Conservation (phyloP, 768 basidiomycete genomes). For the Lactarius quietus region DNA sequence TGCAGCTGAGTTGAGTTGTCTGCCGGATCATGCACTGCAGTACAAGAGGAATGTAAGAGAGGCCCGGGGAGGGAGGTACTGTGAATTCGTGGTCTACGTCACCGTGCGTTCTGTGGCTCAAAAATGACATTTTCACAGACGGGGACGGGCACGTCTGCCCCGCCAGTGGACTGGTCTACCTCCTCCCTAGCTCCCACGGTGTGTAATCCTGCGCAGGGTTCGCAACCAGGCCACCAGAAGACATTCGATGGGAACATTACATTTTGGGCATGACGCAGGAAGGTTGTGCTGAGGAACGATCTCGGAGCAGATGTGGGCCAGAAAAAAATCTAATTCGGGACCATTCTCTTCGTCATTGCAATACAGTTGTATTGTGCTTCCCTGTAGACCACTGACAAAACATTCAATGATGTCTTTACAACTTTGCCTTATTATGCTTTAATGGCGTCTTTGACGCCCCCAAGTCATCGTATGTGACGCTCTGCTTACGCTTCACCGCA, state of each 20-base stretch:
- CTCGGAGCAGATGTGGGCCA: not conserved
- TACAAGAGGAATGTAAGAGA: no score
- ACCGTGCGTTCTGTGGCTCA: no score
- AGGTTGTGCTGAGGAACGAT: not conserved
- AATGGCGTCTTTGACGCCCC: not conserved
- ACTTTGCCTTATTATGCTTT: not conserved
- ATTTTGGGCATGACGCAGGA: not conserved
- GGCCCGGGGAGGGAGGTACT: no score
- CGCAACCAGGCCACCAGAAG: not conserved
- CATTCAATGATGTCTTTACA: not conserved
- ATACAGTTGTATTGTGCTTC: no score
- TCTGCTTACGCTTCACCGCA: slow-evolving; percentile 5
- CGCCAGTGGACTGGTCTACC: not conserved
- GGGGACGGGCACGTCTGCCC: no score
- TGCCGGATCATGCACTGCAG: no score
- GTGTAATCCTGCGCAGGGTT: not conserved
- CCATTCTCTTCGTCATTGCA: no score
- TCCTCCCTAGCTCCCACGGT: not conserved
- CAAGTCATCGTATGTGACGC: not conserved
- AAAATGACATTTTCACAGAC: no score
- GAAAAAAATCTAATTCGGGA: no score
- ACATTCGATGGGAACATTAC: not conserved
- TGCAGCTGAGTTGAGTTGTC: no score
- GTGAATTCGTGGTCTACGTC: no score
- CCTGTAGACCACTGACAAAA: not conserved